Conservation (phyloP, 345 rosid genomes). For the Salix caprea region DNA sequence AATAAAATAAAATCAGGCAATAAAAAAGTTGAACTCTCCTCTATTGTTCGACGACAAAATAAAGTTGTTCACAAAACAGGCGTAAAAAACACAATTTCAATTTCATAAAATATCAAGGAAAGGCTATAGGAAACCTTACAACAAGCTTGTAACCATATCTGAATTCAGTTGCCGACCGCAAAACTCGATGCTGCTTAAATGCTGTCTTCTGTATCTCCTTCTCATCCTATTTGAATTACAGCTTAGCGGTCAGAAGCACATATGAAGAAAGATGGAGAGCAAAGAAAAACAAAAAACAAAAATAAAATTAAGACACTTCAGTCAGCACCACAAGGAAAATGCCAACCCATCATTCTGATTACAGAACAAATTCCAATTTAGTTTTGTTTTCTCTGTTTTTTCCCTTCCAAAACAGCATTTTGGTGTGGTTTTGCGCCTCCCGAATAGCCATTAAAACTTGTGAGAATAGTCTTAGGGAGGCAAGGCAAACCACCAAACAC, state of each 20-base stretch:
- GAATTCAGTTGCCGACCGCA: conserved; percentile 69
- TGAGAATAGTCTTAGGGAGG: background rate
- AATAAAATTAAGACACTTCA: background rate
- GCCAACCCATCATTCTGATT: background rate
- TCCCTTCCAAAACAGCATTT: background rate
- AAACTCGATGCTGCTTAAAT: conserved; percentile 61
- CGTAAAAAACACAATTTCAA: background rate
- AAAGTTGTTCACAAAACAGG: background rate
- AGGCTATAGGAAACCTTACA: conserved; percentile 41
- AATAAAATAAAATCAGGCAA: background rate
- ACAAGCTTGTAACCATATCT: conserved; percentile 97
- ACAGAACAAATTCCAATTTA: background rate
- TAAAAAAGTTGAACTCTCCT: background rate
- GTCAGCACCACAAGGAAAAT: background rate
- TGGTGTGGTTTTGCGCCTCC: background rate
- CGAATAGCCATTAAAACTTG: background rate
- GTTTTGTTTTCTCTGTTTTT: background rate
- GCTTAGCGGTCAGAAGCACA: conserved; percentile 10
- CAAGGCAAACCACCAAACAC: background rate
- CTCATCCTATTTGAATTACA: conserved; percentile 57
- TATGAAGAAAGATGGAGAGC: conserved; percentile 1
- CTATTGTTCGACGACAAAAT: background rate
- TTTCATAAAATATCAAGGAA: background rate
- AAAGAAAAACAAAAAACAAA: background rate
- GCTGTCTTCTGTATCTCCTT: conserved; percentile 90